Conservation (phyloP, 2,329 filamentous ascomycete species). For the Penicillium glabrum region DNA sequence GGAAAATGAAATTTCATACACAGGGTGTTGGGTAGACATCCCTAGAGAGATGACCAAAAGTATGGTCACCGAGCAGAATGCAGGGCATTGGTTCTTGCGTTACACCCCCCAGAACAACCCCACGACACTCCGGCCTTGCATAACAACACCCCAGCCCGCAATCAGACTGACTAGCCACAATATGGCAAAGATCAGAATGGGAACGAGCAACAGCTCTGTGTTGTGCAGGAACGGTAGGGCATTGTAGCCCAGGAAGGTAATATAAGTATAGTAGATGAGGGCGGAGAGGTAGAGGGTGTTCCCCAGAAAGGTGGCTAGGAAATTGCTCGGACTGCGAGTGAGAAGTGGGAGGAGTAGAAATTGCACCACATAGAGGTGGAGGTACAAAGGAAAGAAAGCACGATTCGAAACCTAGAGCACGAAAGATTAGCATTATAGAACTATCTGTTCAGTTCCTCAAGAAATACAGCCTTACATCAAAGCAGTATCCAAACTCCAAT, state of each 20-base stretch:
- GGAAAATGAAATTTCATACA: slow-evolving; percentile 18
- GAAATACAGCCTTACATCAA: slow-evolving; percentile 54
- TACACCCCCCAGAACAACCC: slow-evolving; percentile 47
- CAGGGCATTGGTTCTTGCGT: not conserved
- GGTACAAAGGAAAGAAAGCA: slow-evolving; percentile 67
- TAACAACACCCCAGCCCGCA: slow-evolving; percentile 47
- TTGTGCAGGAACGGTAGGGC: slow-evolving; percentile 67
- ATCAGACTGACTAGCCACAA: slow-evolving; percentile 58
- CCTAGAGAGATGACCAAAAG: not conserved
- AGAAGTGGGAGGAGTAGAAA: slow-evolving; percentile 65
- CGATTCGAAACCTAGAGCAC: slow-evolving; percentile 57
- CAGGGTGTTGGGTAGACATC: not conserved
- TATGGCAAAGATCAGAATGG: slow-evolving; percentile 59
- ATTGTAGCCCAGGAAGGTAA: slow-evolving; percentile 69
- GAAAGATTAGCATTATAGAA: not conserved
- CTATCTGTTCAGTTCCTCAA: not conserved
- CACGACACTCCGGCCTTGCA: slow-evolving; percentile 43
- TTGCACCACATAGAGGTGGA: slow-evolving; percentile 66
- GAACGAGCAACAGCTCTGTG: slow-evolving; percentile 64
- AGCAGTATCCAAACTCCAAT: slow-evolving; percentile 70
- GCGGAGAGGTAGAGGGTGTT: slow-evolving; percentile 68
- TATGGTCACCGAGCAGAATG: not conserved
- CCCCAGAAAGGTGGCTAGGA: slow-evolving; percentile 56
- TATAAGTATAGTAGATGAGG: slow-evolving; percentile 65
- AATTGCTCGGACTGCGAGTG: slow-evolving; percentile 42